Conservation (phyloP, 1,139 yeast species). For the Hansenula lynferdii region DNA sequence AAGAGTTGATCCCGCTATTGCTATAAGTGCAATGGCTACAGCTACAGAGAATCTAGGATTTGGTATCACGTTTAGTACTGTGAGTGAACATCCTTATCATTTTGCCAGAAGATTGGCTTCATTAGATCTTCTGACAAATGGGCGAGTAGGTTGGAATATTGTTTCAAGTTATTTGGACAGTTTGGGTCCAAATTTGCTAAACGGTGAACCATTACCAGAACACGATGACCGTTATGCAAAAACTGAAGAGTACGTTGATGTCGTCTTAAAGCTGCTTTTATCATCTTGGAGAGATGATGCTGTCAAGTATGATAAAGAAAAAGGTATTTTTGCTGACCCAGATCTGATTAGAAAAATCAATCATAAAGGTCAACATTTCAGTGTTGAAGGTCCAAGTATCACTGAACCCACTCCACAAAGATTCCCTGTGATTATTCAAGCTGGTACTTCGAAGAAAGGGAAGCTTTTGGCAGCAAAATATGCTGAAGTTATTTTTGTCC, state of each 20-base stretch:
- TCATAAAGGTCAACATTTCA: conserved; percentile 32
- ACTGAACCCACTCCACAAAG: conserved; percentile 37
- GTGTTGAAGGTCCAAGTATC: conserved; percentile 36
- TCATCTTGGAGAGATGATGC: conserved; percentile 42
- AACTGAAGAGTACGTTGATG: conserved; percentile 35
- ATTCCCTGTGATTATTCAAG: conserved; percentile 38
- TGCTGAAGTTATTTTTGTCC: conserved; percentile 36
- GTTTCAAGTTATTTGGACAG: conserved; percentile 32
- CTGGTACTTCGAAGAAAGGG: conserved; percentile 40
- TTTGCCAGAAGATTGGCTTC: conserved; percentile 37
- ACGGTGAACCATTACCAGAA: conserved; percentile 29
- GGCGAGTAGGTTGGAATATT: conserved; percentile 39
- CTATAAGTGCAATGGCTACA: conserved; percentile 34
- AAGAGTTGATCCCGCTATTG: conserved; percentile 29
- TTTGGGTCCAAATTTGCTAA: conserved; percentile 30
- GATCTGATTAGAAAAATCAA: conserved; percentile 32
- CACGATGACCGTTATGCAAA: conserved; percentile 34
- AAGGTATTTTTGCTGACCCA: conserved; percentile 33
- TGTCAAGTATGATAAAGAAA: conserved; percentile 26
- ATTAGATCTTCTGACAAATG: conserved; percentile 35
- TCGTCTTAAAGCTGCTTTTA: conserved; percentile 32
- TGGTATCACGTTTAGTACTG: conserved; percentile 35
- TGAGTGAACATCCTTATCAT: conserved; percentile 36
- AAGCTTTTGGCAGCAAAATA: conserved; percentile 37
- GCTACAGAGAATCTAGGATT: conserved; percentile 32